These are phyloP conservation scores for Kwoniella europaea DNA, from an alignment of 768 basidiomycete species.

Conservation along the genomic window DNA sequence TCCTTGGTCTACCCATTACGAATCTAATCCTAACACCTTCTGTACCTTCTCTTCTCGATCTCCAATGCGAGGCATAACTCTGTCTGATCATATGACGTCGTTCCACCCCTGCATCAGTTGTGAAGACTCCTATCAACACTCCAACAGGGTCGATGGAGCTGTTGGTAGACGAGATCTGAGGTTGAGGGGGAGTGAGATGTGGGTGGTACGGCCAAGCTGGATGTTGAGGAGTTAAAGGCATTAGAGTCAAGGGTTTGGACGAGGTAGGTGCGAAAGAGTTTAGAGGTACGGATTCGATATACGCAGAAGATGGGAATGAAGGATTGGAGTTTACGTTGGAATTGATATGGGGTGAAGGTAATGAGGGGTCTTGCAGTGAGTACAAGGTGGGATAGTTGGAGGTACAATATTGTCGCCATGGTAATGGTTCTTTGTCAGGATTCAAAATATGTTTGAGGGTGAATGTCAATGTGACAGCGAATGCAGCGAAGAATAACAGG, in stretches of 20 bases:
- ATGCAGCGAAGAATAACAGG: slow-evolving; percentile 74
- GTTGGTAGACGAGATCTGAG: slow-evolving; percentile 53
- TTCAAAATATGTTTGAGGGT: slow-evolving; percentile 89
- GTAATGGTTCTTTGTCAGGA: slow-evolving; percentile 91
- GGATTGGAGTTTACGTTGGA: slow-evolving; percentile 55
- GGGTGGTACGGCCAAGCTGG: slow-evolving; percentile 47
- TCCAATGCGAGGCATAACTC: slow-evolving; percentile 84
- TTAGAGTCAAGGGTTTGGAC: slow-evolving; percentile 39
- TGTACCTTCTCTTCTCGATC: slow-evolving; percentile 72
- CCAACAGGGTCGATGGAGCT: slow-evolving; percentile 84
- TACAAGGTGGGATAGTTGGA: slow-evolving; percentile 60
- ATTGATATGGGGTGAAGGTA: slow-evolving; percentile 51
- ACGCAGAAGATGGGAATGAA: slow-evolving; percentile 16
- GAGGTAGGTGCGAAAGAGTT: slow-evolving; percentile 58
- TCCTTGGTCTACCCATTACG: slow-evolving; percentile 80
- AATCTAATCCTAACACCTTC: slow-evolving; percentile 87
- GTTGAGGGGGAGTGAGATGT: slow-evolving; percentile 35
- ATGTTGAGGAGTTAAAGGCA: slow-evolving; percentile 44
- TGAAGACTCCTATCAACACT: slow-evolving; percentile 86
- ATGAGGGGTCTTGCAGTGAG: slow-evolving; percentile 34
- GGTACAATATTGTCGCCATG: slow-evolving; percentile 92
- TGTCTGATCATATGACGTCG: slow-evolving; percentile 83
- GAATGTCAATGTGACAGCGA: slow-evolving; percentile 82
- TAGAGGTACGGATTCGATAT: slow-evolving; percentile 47
- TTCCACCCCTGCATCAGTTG: slow-evolving; percentile 80